Percentiles rank a stretch among this genome's conserved stretches.
Evolutionary conservation across 164 flowering plant genomes (phyloP).

Genomic region (Umbilicus rupestris): DNA sequence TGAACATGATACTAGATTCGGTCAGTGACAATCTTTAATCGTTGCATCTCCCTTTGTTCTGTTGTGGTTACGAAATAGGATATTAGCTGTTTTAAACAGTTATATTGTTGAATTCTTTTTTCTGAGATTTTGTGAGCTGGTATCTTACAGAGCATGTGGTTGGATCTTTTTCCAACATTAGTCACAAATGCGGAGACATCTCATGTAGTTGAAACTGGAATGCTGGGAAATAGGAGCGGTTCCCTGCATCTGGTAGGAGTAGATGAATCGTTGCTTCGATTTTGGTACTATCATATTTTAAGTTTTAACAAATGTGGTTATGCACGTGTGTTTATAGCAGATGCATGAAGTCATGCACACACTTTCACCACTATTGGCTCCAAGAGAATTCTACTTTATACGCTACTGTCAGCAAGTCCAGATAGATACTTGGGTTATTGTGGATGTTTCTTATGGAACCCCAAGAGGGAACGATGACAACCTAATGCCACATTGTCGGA

Average conservation of each 20-base stretch:
- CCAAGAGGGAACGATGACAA: conserved; percentile 2
- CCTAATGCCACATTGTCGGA: conserved; percentile 16
- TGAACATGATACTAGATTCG: conserved; percentile 29
- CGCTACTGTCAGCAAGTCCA: conserved; percentile 33
- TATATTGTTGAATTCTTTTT: background rate
- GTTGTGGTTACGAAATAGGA: background rate
- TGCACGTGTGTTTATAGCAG: conserved; percentile 15
- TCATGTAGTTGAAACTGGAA: conserved; percentile 23
- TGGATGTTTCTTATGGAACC: conserved; percentile 31
- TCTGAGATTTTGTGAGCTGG: background rate
- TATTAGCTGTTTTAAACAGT: background rate
- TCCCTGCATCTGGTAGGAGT: conserved; percentile 31
- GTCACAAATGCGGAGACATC: conserved; percentile 30
- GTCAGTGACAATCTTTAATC: conserved; percentile 16
- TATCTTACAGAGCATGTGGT: conserved; percentile 31
- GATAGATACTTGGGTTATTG: conserved; percentile 32
- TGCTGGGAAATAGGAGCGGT: conserved; percentile 13
- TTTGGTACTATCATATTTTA: background rate
- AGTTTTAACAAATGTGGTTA: background rate
- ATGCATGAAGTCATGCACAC: conserved; percentile 34
- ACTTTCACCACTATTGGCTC: conserved; percentile 36
- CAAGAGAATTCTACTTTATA: conserved; percentile 34
- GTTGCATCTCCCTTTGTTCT: background rate
- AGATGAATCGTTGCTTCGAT: background rate
- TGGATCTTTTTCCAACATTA: conserved; percentile 33